Evolutionary conservation across 2,329 filamentous ascomycete genomes (phyloP).

Genomic region (Ophiostoma australiae): DNA sequence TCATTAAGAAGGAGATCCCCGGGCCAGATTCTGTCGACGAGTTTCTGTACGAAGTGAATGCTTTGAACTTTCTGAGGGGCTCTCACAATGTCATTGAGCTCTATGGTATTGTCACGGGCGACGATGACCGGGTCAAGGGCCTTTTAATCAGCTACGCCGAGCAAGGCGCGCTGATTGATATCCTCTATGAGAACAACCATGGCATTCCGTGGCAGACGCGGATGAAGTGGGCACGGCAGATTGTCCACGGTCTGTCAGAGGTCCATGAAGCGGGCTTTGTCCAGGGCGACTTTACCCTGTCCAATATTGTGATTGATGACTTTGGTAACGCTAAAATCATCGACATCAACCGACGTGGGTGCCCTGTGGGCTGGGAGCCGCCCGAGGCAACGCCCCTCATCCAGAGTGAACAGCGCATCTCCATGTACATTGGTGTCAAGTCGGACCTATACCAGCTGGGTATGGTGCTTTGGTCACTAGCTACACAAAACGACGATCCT

Average conservation of each 20-base stretch:
- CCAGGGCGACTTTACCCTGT: slow-evolving; percentile 94
- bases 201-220: slow-evolving; percentile 63
- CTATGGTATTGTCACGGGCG: slow-evolving; percentile 82
- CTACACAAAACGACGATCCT: slow-evolving; percentile 82
- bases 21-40: slow-evolving; percentile 93
- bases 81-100: slow-evolving; percentile 78
- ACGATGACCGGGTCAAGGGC: slow-evolving; percentile 73
- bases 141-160: slow-evolving; percentile 84
- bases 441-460: slow-evolving; percentile 93
- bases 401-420: slow-evolving; percentile 80
- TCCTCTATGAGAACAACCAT: slow-evolving; percentile 74
- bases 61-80: slow-evolving; percentile 69
- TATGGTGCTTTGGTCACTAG: slow-evolving; percentile 94
- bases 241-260: slow-evolving; percentile 80
- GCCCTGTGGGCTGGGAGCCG: slow-evolving; percentile 94
- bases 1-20: slow-evolving; percentile 98
- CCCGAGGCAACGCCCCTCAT: slow-evolving; percentile 84
- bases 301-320: slow-evolving; percentile 90
- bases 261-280: slow-evolving; percentile 96
- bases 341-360: slow-evolving; percentile 96
- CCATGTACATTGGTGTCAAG: slow-evolving; percentile 97
- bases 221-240: slow-evolving; percentile 85
- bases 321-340: slow-evolving; percentile 90
- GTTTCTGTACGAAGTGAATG: slow-evolving; percentile 96
- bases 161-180: slow-evolving; percentile 80